Conservation (phyloP, 163 green algal species). For the Trebouxia gelatinosa region DNA sequence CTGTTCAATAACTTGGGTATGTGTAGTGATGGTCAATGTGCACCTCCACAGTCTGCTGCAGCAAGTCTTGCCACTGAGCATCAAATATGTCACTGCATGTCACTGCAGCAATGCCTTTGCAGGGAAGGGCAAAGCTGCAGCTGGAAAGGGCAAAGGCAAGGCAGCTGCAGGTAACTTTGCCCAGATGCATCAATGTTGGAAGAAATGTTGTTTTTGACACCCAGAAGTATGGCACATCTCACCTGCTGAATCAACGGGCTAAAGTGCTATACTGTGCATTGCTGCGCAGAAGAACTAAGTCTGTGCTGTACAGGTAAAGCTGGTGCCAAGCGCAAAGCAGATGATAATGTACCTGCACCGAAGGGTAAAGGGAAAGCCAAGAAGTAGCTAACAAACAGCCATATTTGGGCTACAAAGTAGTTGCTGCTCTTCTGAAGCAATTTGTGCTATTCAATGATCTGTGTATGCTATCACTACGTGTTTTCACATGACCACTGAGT, state of each 20-base stretch:
- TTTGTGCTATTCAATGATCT: no score
- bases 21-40: background rate
- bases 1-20: background rate
- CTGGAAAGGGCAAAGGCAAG: conserved; percentile 55
- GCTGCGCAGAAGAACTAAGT: no score
- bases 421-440: no score
- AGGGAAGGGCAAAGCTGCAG: conserved; percentile 24
- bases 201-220: no score
- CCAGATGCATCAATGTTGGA: no score
- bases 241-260: no score
- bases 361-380: conserved; percentile 2
- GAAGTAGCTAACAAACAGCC: background rate
- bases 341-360: conserved; percentile 7
- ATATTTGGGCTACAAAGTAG: background rate
- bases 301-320: no score
- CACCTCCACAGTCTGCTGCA: background rate
- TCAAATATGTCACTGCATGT: background rate
- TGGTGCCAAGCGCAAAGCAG: background rate
- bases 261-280: no score
- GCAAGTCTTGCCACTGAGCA: background rate
- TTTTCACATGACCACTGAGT: no score
- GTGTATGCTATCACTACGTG: no score
- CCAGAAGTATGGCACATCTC: no score
- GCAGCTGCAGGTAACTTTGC: conserved; percentile 17
- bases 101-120: conserved; percentile 29